Base-by-base conservation (phyloP, 2,329 filamentous ascomycete genomes). In the Sporothrix sp. region DNA sequence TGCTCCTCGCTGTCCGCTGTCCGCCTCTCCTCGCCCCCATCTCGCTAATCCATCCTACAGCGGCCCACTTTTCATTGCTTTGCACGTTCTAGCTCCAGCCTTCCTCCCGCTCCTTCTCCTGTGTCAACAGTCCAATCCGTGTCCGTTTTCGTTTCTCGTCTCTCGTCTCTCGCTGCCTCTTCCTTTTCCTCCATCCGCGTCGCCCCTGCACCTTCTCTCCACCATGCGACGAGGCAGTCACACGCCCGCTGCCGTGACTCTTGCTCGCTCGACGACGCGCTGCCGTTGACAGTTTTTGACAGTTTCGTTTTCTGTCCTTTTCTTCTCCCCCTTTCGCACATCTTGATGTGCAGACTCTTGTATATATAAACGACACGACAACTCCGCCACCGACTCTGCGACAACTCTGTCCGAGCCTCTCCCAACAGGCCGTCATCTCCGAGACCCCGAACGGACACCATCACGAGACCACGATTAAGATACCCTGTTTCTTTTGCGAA, bases 221-320 rank as follows among this genome's bases (percentile, higher is more conserved):
- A 54, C 44, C 47, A 54, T 54, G 53, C 49, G 44, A 50, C 53
- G 21, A 43, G 47, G 38, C 50, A 25, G 36, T 30, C n/a, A 45
- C 43, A 21, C 18, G 27, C 11, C 43, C n/a, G 43, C 48, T 46
- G 43, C 43, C 43, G 20, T 45, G 38, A 45, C 25, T 33, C 47
- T 39, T 43, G 5, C 52, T 54, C 43, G 52, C 50, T 37, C 16
- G 30, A 11, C 18, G 25, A 21, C 45, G 16, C 25, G 36, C 20
- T 35, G 35, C 11, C 45, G 35, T 39, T 48, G 45, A 48, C 30
- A n/a, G 7, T 16, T 18, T 5, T 2, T 16, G 7, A 16, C 20
- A 16, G 11, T 3, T n/a, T 28, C 21, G 23, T 11, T 25, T 9
- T 39, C 25, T 21, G 16, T 16, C 6, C 13, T 16, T 32, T 3